Base-by-base conservation (phyloP, 2,329 filamentous ascomycete species). In the Hymenoscyphus fraxineus region DNA sequence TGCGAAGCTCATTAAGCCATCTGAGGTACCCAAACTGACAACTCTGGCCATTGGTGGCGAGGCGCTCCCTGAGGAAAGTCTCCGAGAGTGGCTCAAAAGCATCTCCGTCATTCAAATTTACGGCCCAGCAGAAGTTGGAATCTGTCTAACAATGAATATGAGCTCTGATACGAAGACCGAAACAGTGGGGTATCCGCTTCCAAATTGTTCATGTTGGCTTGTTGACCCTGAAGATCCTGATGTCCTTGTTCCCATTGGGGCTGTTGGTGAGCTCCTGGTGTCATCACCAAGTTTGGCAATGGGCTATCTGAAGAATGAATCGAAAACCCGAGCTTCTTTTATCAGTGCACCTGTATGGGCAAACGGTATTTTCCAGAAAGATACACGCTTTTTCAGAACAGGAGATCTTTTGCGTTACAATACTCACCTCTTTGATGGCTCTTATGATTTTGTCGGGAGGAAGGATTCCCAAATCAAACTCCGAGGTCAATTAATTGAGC, bases 11-110 rank as follows among this genome's bases (percentile, higher is more conserved):
- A 80, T 97, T 62, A 95, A 91, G 0, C 92, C 92, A 0, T 94
- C 90, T 0, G 92, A 95, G 12, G 90, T 88, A 0, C 92, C 92
- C 0, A 77, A 77, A 0, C 76, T 97, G 81, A 62, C 77, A 91
- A 3, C 80, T 95, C 1, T 79, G 94, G 40, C 96, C 91, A 0
- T 96, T 94, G 70, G 92, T 91, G 7, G 93, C 95, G 77, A 96
- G 95, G 92, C 83, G 94, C 51, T 95, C 88, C 10, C 81, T 82
- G 54, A 83, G 83, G 78, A 84, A 27, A 73, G 78, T 64, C 69
- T 79, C 57, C 70, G 73, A 7, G 75, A 69, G 3, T 80, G 78
- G 78, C 73, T 75, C 13, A 41, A 65, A 61, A 47, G 71, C 39
- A 73, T 73, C 65, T 72, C 76, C 6, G 70, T 80, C 40, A 66